Evolutionary conservation across 148 eudicot species (phyloP), one percentile per base, ranked within the genome.

Genomic region (Salicornia ramosissima): DNA sequence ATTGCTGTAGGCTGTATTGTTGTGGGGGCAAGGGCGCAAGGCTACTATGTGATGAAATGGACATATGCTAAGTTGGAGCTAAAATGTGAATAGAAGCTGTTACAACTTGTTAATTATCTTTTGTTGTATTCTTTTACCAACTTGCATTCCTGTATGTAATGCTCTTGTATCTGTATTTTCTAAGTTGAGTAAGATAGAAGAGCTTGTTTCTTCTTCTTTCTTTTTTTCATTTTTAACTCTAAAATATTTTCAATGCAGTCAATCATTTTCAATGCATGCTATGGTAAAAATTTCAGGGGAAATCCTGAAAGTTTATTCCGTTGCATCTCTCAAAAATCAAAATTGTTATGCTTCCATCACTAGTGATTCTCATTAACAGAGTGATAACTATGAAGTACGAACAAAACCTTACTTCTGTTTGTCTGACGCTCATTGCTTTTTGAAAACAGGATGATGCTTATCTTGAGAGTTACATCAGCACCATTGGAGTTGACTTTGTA

Each of bases 401-500:
- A 34, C 29, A 40, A 22, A 33, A 60, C 21, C 4, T 47, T 0
- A 19, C 25, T 75, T 36, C 22, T n/a, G 4, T 63, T 25, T 30
- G 51, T 13, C 31, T 21, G 45, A 59, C 9, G 43, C 55, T 30
- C 40, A 13, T 36, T 57, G 79, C n/a, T 60, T 42, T 63, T n/a
- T 75, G 42, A 25, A 51, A 26, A 36, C 85, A 90, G 92, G 96
- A 90, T 81, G 96, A 90, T 71, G 85, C 96, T 5, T 90, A 87
- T 77, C 83, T 90, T 67, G 96, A 90, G 51, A 87, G 88, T 68
- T 90, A 90, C 83, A 90, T 90, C 70, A 90, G 96, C 85, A 90
- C 96, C 64, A 90, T 90, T 66, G 96, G 96, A 28, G 96, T 90
- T 18, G 96, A 90, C 72, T 90, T 90, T 29, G 92, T 90, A 80